Conservation (phyloP, 2,329 filamentous ascomycete genomes). For the Periconia sp. region DNA sequence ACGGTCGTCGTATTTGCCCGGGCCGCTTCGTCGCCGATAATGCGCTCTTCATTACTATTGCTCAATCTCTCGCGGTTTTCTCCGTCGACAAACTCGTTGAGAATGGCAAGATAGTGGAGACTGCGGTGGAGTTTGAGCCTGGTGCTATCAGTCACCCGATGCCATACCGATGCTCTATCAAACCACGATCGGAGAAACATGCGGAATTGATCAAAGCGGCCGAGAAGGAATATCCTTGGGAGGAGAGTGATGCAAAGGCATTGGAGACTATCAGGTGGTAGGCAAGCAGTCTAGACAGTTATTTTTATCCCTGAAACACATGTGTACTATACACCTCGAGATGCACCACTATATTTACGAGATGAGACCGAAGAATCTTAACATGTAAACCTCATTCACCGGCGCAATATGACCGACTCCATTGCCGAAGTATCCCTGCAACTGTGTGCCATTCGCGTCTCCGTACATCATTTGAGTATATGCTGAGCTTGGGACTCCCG, state of each 20-base stretch:
- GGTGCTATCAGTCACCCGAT: conserved; percentile 49
- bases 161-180: conserved; percentile 43
- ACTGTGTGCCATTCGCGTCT: conserved; percentile 14
- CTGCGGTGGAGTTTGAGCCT: conserved; percentile 41
- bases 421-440: conserved; percentile 24
- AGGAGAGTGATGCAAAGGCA: conserved; percentile 45
- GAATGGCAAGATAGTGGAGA: conserved; percentile 45
- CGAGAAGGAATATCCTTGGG: conserved; percentile 47
- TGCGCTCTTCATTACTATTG: conserved; percentile 49
- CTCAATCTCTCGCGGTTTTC: conserved; percentile 56
- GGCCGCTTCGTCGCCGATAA: conserved; percentile 51
- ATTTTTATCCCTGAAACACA: no score
- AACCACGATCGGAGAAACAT: conserved; percentile 41
- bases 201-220: conserved; percentile 39
- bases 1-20: conserved; percentile 52
- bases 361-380: conserved; percentile 23
- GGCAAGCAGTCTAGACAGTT: no score
- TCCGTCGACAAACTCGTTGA: conserved; percentile 47
- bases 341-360: no score
- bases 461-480: conserved; percentile 27
- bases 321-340: no score
- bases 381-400: conserved; percentile 9
- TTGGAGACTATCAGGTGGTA: conserved; percentile 16
- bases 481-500: conserved; percentile 17
- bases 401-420: conserved; percentile 26